phyloP scores from a whole-genome alignment of 495 filamentous ascomycete species.

The Niebla homalea region DNA sequence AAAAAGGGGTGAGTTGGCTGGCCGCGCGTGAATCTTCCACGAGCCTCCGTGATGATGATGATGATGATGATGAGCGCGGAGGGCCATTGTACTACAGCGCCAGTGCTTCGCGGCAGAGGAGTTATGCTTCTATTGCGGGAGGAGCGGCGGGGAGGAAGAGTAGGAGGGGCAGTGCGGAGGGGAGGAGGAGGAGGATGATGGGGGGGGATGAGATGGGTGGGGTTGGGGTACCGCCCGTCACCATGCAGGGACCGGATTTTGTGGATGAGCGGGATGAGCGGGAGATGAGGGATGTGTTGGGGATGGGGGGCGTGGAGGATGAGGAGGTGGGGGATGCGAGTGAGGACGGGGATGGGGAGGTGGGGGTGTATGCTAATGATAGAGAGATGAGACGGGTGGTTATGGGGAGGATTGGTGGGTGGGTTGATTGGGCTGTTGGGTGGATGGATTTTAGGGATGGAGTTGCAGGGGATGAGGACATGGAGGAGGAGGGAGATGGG shows the following conservation, averaged over 20 bases:
- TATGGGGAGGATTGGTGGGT: constrained; percentile 13
- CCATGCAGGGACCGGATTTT: constrained; percentile 7
- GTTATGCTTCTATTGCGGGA: neutral
- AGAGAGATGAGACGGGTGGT: constrained; percentile 15
- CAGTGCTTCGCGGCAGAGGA: neutral
- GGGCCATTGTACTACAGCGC: neutral
- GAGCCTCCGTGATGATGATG: constrained; percentile 28
- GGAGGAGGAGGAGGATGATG: neutral
- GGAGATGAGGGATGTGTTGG: constrained; percentile 1
- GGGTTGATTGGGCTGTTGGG: constrained; percentile 16
- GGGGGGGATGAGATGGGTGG: neutral
- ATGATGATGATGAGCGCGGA: neutral
- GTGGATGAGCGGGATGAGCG: constrained; percentile 7
- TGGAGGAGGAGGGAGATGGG: neutral
- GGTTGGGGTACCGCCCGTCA: no score
- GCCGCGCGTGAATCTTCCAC: constrained; percentile 59
- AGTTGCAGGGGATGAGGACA: constrained; percentile 1
- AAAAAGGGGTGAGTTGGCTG: constrained; percentile 71
- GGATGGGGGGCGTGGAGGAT: constrained; percentile 8
- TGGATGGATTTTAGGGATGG: constrained; percentile 14
- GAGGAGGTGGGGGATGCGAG: constrained; percentile 7
- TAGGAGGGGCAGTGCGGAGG: neutral
- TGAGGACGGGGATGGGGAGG: neutral
- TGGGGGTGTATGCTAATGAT: constrained; percentile 8
- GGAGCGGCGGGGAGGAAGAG: neutral